Conservation (phyloP, 2,329 filamentous ascomycete species). For the Colletotrichum sp. region DNA sequence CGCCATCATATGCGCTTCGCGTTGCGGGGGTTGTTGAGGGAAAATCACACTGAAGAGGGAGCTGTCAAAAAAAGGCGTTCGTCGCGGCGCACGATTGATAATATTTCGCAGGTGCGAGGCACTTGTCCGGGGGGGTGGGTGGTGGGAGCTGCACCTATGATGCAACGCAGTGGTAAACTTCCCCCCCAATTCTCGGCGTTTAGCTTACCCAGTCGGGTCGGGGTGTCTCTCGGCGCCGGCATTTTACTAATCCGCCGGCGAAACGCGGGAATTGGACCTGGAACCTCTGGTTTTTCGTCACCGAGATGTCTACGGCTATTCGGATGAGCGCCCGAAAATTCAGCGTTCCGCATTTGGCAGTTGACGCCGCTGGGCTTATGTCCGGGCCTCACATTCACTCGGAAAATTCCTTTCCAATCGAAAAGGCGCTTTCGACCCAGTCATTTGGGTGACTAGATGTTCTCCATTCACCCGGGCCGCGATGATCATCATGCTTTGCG, state of each 20-base stretch:
- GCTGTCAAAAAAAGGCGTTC: not conserved
- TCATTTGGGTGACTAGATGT: not conserved
- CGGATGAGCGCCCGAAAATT: not conserved
- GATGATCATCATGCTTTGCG: not conserved
- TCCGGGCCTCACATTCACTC: not conserved
- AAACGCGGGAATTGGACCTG: not conserved
- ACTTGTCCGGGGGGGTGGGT: not conserved
- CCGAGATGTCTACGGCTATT: not conserved
- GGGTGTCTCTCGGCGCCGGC: constrained; percentile 2
- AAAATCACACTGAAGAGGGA: not conserved
- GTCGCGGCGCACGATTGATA: not conserved
- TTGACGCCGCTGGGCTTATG: not conserved
- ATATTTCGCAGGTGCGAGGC: constrained; percentile 13
- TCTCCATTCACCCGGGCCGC: not conserved
- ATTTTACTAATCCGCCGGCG: constrained; percentile 18
- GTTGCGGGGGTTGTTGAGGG: not conserved
- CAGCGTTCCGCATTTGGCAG: not conserved
- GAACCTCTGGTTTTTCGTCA: not conserved
- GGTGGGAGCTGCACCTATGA: constrained; percentile 11
- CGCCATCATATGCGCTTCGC: constrained; percentile 18
- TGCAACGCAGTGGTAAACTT: constrained; percentile 10
- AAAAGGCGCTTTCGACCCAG: not conserved
- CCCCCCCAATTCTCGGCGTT: constrained; percentile 11
- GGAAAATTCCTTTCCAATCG: not conserved
- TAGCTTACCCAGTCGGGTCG: not conserved